phyloP scores from a whole-genome alignment of 805 yeast species.

The Lipomyces spencermartinsiae region DNA sequence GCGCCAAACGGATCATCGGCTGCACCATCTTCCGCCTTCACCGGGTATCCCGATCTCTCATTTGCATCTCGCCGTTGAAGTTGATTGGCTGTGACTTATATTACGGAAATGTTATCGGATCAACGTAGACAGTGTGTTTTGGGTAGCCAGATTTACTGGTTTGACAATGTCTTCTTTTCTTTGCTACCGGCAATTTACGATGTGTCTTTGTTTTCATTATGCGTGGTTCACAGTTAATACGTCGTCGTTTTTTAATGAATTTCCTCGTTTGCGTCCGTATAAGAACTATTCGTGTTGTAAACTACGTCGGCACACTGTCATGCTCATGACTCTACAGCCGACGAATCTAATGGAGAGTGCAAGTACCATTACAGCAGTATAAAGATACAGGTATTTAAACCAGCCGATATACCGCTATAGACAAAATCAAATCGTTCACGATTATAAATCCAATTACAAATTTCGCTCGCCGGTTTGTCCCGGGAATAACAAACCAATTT shows the following conservation, averaged over 20 bases:
- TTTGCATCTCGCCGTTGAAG: conserved; percentile 1
- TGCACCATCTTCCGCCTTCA: neutral
- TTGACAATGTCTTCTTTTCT: neutral
- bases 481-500: neutral
- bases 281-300: neutral
- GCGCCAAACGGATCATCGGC: neutral
- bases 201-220: neutral
- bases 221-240: neutral
- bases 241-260: neutral
- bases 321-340: neutral
- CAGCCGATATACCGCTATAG: neutral
- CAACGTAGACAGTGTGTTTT: neutral
- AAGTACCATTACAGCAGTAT: neutral
- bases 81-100: neutral
- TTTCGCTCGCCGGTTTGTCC: neutral
- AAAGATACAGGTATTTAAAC: neutral
- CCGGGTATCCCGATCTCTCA: neutral
- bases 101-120: neutral
- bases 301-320: neutral
- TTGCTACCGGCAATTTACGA: neutral
- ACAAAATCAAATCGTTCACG: too few species aligned
- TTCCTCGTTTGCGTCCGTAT: too few species aligned
- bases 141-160: neutral
- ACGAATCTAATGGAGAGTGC: neutral
- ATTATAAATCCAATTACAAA: neutral